Evolutionary conservation across 2,329 filamentous ascomycete species (phyloP).

Genomic region (Fusarium longipes): DNA sequence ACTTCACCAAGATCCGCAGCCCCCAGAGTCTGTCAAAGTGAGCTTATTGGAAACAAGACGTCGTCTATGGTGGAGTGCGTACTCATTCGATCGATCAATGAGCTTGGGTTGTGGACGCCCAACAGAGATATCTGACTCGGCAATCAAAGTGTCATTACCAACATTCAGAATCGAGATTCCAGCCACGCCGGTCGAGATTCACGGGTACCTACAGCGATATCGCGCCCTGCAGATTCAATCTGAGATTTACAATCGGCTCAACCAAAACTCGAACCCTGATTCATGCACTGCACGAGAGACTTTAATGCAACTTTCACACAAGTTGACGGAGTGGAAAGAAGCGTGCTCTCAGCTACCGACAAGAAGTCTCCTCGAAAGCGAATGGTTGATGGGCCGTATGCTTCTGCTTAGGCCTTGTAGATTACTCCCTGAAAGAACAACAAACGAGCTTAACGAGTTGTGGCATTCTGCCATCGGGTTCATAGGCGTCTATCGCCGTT

Average conservation of each 20-base stretch:
- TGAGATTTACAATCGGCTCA: not conserved
- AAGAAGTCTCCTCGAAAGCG: slow-evolving; percentile 4
- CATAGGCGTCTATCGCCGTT: not conserved
- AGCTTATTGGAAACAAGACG: slow-evolving; percentile 11
- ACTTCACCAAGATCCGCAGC: slow-evolving; percentile 1
- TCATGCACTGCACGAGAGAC: fast-evolving
- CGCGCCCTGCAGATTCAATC: slow-evolving; percentile 10
- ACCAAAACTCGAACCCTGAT: fast-evolving
- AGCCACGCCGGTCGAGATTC: slow-evolving; percentile 1
- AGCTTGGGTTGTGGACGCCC: slow-evolving; percentile 13
- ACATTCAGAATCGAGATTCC: slow-evolving; percentile 9
- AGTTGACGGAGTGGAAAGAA: slow-evolving; percentile 5
- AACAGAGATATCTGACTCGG: slow-evolving; percentile 10
- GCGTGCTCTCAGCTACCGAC: slow-evolving; percentile 8
- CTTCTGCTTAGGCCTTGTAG: not conserved
- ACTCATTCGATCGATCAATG: slow-evolving; percentile 17
- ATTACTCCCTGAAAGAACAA: not conserved
- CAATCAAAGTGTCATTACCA: slow-evolving; percentile 1
- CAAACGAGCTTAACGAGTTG: not conserved
- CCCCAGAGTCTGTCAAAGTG: not conserved
- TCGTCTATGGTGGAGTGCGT: slow-evolving; percentile 17
- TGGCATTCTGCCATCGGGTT: slow-evolving; percentile 9
- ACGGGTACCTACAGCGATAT: slow-evolving; percentile 16
- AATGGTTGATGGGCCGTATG: slow-evolving; percentile 23
- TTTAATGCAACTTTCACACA: not conserved